Evolutionary conservation across 495 filamentous ascomycete genomes (phyloP), one percentile per base, ranked within the genome.

Genomic region (Talaromyces proteolyticus): DNA sequence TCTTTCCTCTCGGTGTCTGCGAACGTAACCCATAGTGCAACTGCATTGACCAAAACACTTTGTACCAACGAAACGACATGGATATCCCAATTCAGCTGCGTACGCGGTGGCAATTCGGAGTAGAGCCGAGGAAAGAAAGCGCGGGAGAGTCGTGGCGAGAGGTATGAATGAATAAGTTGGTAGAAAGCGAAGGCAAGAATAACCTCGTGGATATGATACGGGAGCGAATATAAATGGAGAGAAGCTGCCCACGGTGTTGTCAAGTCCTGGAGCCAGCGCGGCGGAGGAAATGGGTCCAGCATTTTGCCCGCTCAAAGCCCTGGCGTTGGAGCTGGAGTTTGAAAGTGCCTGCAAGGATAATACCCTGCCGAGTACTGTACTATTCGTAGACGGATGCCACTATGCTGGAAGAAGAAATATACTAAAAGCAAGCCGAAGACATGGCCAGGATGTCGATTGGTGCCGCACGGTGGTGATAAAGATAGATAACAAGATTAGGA

Each of bases 1-100:
- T 65, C 68, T 52, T 65, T 73, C 48, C 93, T 78, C 71, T 96
- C 89, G 41, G 84, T 66, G 67, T 96, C 93, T 39, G 54, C 61
- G 58, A 74, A 83, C 70, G 96, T 95, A 38, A 91, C 81, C 84
- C 86, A 96, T 26, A 99, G 63, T 12, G 90, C 88, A 36, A 87
- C 62, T 39, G 52, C 61, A 62, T 85, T 89, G 70, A 99, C 89
- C n/a, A 91, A 68, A 14, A 77, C 70, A 58, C 82, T 85, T 73
- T 99, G 93, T 16, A 88, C 71, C n/a, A 99, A 69, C 12, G 89
- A 95, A 19, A 97, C 94, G 57, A 96, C 86, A 63, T 96, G 93
- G 22, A 96, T 86, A 67, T 99, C 87, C 93, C 93, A 99, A 78
- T 92, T 97, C 54, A 92, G 69, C 64, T 78, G 82, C 43, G 86